Base-by-base conservation (phyloP, 305 asterid genomes). In the Ajuga reptans region DNA sequence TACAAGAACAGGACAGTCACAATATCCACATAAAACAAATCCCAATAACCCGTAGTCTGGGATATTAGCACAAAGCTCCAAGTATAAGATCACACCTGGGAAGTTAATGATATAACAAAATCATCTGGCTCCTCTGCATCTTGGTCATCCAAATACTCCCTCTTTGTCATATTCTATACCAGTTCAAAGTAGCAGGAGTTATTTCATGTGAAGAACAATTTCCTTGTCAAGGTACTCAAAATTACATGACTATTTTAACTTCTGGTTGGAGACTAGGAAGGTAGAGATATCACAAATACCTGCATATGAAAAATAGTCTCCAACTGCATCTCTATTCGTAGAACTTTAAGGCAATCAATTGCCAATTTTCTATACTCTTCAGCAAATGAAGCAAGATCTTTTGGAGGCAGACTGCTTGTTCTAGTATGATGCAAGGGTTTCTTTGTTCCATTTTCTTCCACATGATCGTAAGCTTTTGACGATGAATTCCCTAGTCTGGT, bases 81-180 rank as follows among this genome's bases (percentile, higher is more conserved):
- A 72, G 50, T 31, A 66, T 31, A 66, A 73, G 49, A 61, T 70
- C 85, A 79, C 57, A 89, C 99, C 91, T 87, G 96, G 75, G 98
- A 88, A 63, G 96, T 87, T 77, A 94, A 77, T 33, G 99, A 87
- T 75, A 94, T 89, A 47, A 94, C 83, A 80, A 84, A 91, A 78
- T 94, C 99, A 81, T 94, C 98, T 41, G 99, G 99, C 83, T 94
- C 99, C 84, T 94, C 99, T 16, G 96, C 96, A 80, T 94, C 99
- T 86, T 89, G 95, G 83, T 91, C 99, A 61, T 91, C 99, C 89
- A 91, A 78, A 80, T 91, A 94, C 71, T 87, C 90, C 77, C 85
- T 81, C 75, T 84, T 94, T 17, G 91, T 80, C 96, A 94, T 91
- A 79, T 87, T 95, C 99, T 94, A 76, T 39, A 80, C 24, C 73